Evolutionary conservation across 345 rosid genomes (phyloP).

Genomic region (Hirschfeldia incana): DNA sequence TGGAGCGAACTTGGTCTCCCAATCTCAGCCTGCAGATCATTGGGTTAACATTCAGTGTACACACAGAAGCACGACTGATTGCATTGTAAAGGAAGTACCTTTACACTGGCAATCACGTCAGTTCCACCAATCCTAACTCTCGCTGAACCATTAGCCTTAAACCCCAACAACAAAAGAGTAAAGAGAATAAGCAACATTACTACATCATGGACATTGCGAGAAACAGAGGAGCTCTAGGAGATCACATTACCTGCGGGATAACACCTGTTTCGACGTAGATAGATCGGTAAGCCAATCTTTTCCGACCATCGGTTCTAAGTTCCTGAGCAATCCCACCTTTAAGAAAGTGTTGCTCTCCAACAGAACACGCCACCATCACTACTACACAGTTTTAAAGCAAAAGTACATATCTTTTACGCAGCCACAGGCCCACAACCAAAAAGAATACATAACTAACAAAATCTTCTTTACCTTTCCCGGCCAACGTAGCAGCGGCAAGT

Average conservation of each 20-base stretch:
- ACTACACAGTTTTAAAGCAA: not conserved
- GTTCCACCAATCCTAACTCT: slow-evolving; percentile 76
- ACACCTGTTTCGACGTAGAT: slow-evolving; percentile 74
- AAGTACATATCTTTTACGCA: slow-evolving; percentile 6
- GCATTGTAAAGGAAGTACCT: slow-evolving; percentile 49
- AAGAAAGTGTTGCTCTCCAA: slow-evolving; percentile 68
- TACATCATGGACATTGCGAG: not conserved
- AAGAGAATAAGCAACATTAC: not conserved
- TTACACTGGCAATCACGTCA: slow-evolving; percentile 92
- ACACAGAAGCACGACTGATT: not conserved
- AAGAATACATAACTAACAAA: not conserved
- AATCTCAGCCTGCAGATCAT: slow-evolving; percentile 69
- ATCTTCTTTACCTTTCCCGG: slow-evolving; percentile 36
- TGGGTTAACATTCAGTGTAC: not conserved
- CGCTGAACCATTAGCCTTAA: slow-evolving; percentile 89
- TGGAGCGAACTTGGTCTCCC: slow-evolving; percentile 75
- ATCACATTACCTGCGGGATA: slow-evolving; percentile 71
- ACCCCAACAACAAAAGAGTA: slow-evolving; percentile 2
- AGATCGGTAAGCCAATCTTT: slow-evolving; percentile 64
- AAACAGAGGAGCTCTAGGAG: slow-evolving; percentile 2
- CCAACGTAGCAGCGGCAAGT: slow-evolving; percentile 22
- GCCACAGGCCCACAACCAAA: not conserved
- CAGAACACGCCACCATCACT: slow-evolving; percentile 76
- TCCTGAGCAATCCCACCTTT: slow-evolving; percentile 87
- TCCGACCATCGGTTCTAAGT: slow-evolving; percentile 78